Conservation (phyloP, 306 rosid species). For the Malus sylvestris region DNA sequence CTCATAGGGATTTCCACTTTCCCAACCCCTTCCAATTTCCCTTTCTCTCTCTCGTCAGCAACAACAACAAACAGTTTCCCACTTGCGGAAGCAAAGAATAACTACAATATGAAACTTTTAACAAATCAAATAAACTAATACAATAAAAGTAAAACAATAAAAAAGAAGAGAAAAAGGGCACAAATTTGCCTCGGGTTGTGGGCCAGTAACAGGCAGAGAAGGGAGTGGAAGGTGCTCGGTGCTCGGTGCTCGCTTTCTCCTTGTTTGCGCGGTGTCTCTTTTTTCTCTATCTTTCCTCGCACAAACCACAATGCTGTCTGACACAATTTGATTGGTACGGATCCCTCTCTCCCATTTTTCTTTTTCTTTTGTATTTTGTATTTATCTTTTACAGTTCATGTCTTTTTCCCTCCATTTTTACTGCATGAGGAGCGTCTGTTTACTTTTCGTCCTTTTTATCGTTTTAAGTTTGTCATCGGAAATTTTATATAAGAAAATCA, state of each 20-base stretch:
- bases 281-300: not conserved
- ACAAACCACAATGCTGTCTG: not conserved
- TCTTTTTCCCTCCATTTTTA: not conserved
- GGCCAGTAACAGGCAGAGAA: constrained; percentile 8
- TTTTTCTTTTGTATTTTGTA: not conserved
- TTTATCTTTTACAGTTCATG: not conserved
- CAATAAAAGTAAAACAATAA: not conserved
- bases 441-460: not conserved
- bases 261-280: not conserved
- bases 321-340: constrained; percentile 9
- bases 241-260: constrained; percentile 5
- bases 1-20: constrained; percentile 24
- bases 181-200: constrained; percentile 10
- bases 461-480: not conserved
- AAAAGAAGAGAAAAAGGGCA: not conserved
- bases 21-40: constrained; percentile 8
- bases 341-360: not conserved
- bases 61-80: constrained; percentile 12
- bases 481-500: too few relatives aligned
- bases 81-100: constrained; percentile 32
- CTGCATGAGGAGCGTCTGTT: not conserved
- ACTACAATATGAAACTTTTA: not conserved
- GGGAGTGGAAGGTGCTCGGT: constrained; percentile 20
- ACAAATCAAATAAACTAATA: not conserved
- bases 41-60: not conserved